Evolutionary conservation across 2,329 filamentous ascomycete genomes (phyloP), one percentile per base, ranked within the genome.

Genomic region (Dryadomyces quercivorus): DNA sequence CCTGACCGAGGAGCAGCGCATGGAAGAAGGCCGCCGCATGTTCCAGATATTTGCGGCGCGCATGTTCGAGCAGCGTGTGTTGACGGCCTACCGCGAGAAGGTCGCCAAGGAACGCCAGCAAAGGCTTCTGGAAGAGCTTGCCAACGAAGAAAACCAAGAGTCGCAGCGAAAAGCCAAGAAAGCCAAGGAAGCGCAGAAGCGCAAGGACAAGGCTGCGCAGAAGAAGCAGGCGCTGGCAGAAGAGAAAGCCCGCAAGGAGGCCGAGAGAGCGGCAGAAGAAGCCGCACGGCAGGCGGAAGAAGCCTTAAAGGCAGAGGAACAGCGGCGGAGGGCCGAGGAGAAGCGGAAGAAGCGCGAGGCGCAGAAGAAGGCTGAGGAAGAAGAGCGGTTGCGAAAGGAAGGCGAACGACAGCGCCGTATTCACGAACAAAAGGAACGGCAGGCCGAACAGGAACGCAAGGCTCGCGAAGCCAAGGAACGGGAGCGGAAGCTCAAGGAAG

Each of bases 1-100:
- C 60, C 93, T 97, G 88, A 96, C 90, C 52, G 92, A 97, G 74
- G 89, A 95, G 72, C 91, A 97, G 74, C 87, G 93, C 58, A 97
- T 98, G 93, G 91, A 97, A 68, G 93, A 98, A 75, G 93, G 93
- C 58, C 83, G 93, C 55, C 81, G 92, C 62, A 98, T 98, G 93
- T 98, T 98, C 67, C 93, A 98, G 69, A 97, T 98, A 68, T 98
- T 98, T 69, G 93, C 93, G 58, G 93, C 93, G 56, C 84, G 93
- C 59, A 98, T 98, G 93, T 98, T 98, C 69, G 93, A 98, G 72
- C 93, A 98, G 69, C 81, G 93, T 59, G 93, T 98, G 21, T 77
- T 98, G 56, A 92, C 88, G 45, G 93, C 93, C n/a, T 98, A 98
- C 71, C 87, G 90, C 68, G 92, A 97, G 72, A 96, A 96, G 68